Evolutionary conservation across 1,284 basidiomycete species (phyloP).

Genomic region (Ganoderma lingzhi): DNA sequence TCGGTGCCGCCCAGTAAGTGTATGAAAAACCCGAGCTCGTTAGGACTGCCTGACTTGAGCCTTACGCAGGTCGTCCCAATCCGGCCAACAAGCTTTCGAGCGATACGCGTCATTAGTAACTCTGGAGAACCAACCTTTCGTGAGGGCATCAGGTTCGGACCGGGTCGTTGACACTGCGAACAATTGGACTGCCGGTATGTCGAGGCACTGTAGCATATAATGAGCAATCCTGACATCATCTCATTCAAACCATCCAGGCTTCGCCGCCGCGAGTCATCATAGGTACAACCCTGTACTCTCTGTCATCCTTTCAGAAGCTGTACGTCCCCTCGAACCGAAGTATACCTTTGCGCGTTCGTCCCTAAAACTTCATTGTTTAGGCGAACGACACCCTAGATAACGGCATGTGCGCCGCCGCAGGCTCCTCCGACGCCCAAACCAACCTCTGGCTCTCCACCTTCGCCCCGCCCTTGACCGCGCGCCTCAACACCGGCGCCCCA

Average conservation of each 20-base stretch:
- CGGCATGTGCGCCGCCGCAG: conserved; percentile 69
- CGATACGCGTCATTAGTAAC: conserved; percentile 62
- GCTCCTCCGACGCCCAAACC: conserved; percentile 52
- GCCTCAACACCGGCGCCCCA: conserved; percentile 70
- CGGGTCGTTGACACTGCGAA: conserved; percentile 74
- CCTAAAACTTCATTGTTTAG: conserved; percentile 31
- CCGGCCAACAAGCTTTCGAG: conserved; percentile 56
- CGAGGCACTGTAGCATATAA: too few relatives aligned
- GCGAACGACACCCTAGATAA: conserved; percentile 82
- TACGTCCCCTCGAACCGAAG: conserved; percentile 36
- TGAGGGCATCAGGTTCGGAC: conserved; percentile 65
- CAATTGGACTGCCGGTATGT: conserved; percentile 75
- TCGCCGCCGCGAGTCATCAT: conserved; percentile 45
- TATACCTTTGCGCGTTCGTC: too few relatives aligned
- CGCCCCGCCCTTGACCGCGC: conserved; percentile 60
- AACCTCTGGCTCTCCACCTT: conserved; percentile 63
- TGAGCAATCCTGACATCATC: too few relatives aligned
- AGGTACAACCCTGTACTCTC: conserved; percentile 50
- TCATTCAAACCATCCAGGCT: conserved; percentile 50
- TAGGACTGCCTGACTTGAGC: not conserved
- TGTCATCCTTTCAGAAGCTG: conserved; percentile 62
- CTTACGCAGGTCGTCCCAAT: conserved; percentile 50
- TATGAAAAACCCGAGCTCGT: not conserved
- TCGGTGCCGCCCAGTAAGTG: conserved; percentile 77
- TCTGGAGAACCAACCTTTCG: conserved; percentile 61